phyloP scores from a whole-genome alignment of 345 rosid species.

The Carallia brachiata region DNA sequence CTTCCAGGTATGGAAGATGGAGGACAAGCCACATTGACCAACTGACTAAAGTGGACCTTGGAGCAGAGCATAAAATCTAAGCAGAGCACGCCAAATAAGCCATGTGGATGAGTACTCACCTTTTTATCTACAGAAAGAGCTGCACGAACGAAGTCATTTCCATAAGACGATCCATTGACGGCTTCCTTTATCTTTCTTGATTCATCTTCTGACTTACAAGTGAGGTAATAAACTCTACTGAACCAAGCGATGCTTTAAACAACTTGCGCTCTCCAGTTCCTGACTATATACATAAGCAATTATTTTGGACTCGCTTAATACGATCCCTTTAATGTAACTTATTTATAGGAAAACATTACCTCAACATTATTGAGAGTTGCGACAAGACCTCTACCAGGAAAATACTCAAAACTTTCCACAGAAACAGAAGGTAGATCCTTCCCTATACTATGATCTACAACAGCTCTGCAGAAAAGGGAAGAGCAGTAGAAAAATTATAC shows the following conservation, averaged over 20 bases:
- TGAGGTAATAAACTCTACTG: slow-evolving; percentile 88
- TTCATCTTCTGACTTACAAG: slow-evolving; percentile 71
- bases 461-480: slow-evolving; percentile 63
- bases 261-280: slow-evolving; percentile 47
- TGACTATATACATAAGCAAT: slow-evolving; percentile 49
- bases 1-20: no score
- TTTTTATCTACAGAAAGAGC: slow-evolving; percentile 88
- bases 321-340: slow-evolving; percentile 19
- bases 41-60: neutral
- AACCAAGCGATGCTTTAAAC: slow-evolving; percentile 88
- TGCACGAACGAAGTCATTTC: slow-evolving; percentile 84
- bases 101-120: slow-evolving; percentile 37
- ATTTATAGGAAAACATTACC: slow-evolving; percentile 36
- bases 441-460: slow-evolving; percentile 87
- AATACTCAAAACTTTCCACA: slow-evolving; percentile 81
- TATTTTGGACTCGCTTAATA: slow-evolving; percentile 1
- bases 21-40: neutral
- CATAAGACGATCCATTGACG: slow-evolving; percentile 71
- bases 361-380: slow-evolving; percentile 73
- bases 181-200: slow-evolving; percentile 76
- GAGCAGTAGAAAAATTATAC: neutral
- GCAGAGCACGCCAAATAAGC: neutral
- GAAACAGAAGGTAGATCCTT: slow-evolving; percentile 87
- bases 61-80: neutral
- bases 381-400: slow-evolving; percentile 92